These are phyloP conservation scores for Hypoxylon rickii DNA, from an alignment of 495 filamentous ascomycete genomes.

Conservation along the genomic window DNA sequence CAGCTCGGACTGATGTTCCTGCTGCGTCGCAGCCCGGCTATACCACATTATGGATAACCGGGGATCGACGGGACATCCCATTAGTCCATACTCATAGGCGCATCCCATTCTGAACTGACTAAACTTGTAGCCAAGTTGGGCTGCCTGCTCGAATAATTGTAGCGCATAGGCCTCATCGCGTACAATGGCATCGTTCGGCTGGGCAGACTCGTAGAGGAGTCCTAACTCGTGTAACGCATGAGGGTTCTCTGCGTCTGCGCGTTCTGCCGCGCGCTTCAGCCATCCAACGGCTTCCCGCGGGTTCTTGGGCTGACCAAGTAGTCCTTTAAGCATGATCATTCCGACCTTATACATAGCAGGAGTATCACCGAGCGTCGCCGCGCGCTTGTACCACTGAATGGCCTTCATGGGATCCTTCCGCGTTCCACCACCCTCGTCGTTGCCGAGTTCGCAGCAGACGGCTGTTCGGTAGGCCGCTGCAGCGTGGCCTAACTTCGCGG, in stretches of 20 bases:
- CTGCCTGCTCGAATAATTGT: constrained; percentile 83
- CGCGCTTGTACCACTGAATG: constrained; percentile 96
- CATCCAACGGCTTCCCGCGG: constrained; percentile 83
- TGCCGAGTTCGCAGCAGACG: constrained; percentile 96
- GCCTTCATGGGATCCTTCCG: constrained; percentile 88
- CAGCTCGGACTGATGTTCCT: constrained; percentile 92
- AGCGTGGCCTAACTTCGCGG: constrained; percentile 84
- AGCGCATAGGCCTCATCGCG: constrained; percentile 80
- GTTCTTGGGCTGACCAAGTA: constrained; percentile 88
- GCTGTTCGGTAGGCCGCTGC: constrained; percentile 91
- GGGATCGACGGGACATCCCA: constrained; percentile 82
- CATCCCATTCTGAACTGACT: constrained; percentile 88
- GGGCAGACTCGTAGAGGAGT: constrained; percentile 76
- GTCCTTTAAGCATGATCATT: constrained; percentile 90
- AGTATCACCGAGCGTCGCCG: constrained; percentile 84
- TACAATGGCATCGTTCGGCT: constrained; percentile 69
- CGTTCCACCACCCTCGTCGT: constrained; percentile 90
- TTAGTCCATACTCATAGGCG: constrained; percentile 85
- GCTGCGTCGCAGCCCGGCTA: constrained; percentile 85
- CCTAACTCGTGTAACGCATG: constrained; percentile 94
- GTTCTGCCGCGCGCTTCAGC: constrained; percentile 91
- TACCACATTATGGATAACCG: constrained; percentile 90
- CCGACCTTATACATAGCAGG: constrained; percentile 98
- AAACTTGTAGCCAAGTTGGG: constrained; percentile 89
- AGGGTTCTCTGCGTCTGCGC: constrained; percentile 86